Percentiles rank a stretch among this genome's conserved stretches.
Conservation (phyloP, 768 basidiomycete genomes). For the Cantharellus anzutake region DNA sequence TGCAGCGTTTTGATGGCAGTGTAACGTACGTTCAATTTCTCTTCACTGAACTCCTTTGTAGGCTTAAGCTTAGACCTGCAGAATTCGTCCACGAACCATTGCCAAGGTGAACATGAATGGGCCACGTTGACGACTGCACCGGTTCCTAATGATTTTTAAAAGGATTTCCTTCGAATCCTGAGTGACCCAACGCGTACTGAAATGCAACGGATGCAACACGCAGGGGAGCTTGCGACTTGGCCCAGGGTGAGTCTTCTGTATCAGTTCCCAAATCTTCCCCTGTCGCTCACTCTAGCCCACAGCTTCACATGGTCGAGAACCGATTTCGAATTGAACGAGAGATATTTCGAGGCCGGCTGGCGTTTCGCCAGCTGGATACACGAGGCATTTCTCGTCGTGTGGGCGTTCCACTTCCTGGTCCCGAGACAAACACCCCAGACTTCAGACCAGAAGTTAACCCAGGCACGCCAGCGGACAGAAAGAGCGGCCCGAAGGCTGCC, state of each 20-base stretch:
- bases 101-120: slow-evolving; percentile 31
- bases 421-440: too few species aligned
- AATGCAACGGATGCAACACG: slow-evolving; percentile 67
- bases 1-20: slow-evolving; percentile 80
- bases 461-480: too few species aligned
- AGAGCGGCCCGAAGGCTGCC: too few species aligned
- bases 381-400: neutral
- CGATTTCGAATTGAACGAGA: slow-evolving; percentile 70
- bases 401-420: neutral
- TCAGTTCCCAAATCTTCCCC: neutral
- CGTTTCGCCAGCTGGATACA: slow-evolving; percentile 29
- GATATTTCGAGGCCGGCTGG: slow-evolving; percentile 59
- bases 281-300: neutral
- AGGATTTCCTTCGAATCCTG: slow-evolving; percentile 75
- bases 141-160: neutral
- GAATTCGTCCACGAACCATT: slow-evolving; percentile 74
- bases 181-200: slow-evolving; percentile 69
- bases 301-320: slow-evolving; percentile 92
- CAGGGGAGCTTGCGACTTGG: slow-evolving; percentile 88
- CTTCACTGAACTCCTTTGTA: neutral
- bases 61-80: neutral
- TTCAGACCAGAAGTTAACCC: too few species aligned
- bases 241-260: slow-evolving; percentile 46
- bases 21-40: slow-evolving; percentile 46
- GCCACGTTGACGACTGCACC: neutral